A percentile compares a stretch with the other conserved stretches of the same genome.
phyloP scores from a whole-genome alignment of 306 rosid genomes.

The Pyrus bretschneideri region DNA sequence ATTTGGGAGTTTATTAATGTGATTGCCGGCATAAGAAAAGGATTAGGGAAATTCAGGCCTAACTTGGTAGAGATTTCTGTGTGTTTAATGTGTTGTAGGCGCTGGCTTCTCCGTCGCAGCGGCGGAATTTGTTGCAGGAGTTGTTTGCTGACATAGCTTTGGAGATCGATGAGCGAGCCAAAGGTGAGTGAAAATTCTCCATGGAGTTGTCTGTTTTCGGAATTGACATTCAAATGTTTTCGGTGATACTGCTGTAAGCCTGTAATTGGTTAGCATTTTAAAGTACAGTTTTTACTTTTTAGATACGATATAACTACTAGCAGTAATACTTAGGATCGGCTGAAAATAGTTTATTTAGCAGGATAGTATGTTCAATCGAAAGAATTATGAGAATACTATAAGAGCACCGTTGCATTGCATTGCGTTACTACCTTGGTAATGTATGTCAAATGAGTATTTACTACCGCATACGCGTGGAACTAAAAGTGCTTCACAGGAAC shows the following conservation, averaged over 20 bases:
- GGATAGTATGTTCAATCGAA: no score
- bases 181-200: conserved; percentile 44
- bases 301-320: not conserved
- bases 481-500: not conserved
- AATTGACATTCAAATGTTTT: not conserved
- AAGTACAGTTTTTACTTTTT: not conserved
- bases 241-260: not conserved
- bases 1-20: not conserved
- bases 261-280: not conserved
- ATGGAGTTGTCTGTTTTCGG: not conserved
- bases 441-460: not conserved
- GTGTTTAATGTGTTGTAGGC: conserved; percentile 49
- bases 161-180: conserved; percentile 88
- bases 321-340: not conserved
- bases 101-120: conserved; percentile 67
- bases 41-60: not conserved
- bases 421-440: not conserved
- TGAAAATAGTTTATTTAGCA: not conserved
- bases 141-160: conserved; percentile 90
- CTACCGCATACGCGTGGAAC: not conserved
- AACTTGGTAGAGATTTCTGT: not conserved
- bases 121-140: conserved; percentile 86
- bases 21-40: not conserved
- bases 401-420: not conserved
- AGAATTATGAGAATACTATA: not conserved